A percentile compares a stretch with the other conserved stretches of the same genome.
These are phyloP conservation scores for Podosphaera fusca DNA, from an alignment of 2,329 filamentous ascomycete genomes.

Conservation along the genomic window DNA sequence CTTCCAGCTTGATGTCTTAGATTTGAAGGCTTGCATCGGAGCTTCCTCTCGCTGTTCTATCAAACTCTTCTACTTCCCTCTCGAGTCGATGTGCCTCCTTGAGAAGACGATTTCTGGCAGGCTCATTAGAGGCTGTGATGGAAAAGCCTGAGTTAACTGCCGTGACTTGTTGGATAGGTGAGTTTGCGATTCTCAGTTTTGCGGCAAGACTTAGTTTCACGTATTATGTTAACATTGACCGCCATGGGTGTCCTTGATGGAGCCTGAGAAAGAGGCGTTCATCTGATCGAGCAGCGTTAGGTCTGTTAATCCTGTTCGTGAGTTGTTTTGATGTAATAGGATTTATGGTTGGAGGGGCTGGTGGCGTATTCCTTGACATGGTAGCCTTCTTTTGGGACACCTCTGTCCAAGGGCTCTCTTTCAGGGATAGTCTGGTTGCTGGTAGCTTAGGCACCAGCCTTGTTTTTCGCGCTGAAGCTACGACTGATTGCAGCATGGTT, in stretches of 20 bases:
- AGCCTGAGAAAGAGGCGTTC: neutral
- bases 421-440: no score
- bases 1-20: neutral
- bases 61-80: neutral
- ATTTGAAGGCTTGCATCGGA: neutral
- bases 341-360: neutral
- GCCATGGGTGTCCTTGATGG: neutral
- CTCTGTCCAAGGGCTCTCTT: neutral
- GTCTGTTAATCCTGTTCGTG: neutral
- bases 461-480: no score
- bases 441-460: no score
- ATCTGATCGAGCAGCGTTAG: neutral
- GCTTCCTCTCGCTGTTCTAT: neutral
- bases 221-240: neutral
- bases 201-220: neutral
- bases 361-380: neutral
- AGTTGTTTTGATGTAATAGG: neutral
- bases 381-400: neutral
- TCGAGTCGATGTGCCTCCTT: no score
- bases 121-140: neutral
- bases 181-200: neutral
- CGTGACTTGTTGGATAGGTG: neutral
- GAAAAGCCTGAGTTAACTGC: neutral
- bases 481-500: no score
- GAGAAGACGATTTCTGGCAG: no score